Conservation (phyloP, 257 asterid genomes). For the Scutellaria galericulata region DNA sequence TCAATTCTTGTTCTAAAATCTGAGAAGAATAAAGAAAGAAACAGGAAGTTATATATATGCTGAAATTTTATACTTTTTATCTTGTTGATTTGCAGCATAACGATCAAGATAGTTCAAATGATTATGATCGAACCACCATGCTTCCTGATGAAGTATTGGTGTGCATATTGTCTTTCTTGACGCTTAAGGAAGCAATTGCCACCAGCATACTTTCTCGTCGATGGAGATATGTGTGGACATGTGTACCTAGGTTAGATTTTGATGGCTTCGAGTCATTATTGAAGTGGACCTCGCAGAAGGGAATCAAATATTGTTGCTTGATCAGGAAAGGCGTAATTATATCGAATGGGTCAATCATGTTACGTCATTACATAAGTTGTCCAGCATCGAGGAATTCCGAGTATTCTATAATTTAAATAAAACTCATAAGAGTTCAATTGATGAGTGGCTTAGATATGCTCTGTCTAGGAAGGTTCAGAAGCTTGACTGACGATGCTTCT, state of each 20-base stretch:
- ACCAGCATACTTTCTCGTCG: too few relatives aligned
- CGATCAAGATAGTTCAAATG: too few relatives aligned
- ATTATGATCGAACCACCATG: not conserved
- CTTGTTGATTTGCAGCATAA: too few relatives aligned
- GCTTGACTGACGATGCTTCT: not conserved
- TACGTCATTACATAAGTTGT: not conserved
- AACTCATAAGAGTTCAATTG: not conserved
- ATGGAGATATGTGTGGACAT: too few relatives aligned
- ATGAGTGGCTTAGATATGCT: conserved; percentile 23
- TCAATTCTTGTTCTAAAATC: too few relatives aligned
- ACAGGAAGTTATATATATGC: too few relatives aligned
- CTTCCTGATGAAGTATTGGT: not conserved
- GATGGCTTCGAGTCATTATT: not conserved
- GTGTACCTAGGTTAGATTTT: too few relatives aligned
- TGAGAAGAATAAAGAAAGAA: too few relatives aligned
- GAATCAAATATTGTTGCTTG: not conserved
- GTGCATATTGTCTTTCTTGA: not conserved
- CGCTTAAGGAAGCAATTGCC: not conserved
- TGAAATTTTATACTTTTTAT: too few relatives aligned
- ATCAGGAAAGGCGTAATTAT: not conserved
- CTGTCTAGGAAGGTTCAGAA: conserved; percentile 14
- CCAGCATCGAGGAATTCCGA: not conserved
- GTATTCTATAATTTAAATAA: not conserved
- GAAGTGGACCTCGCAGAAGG: not conserved
- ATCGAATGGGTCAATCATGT: not conserved